Conservation (phyloP, 306 rosid species). For the Argentina anserina region DNA sequence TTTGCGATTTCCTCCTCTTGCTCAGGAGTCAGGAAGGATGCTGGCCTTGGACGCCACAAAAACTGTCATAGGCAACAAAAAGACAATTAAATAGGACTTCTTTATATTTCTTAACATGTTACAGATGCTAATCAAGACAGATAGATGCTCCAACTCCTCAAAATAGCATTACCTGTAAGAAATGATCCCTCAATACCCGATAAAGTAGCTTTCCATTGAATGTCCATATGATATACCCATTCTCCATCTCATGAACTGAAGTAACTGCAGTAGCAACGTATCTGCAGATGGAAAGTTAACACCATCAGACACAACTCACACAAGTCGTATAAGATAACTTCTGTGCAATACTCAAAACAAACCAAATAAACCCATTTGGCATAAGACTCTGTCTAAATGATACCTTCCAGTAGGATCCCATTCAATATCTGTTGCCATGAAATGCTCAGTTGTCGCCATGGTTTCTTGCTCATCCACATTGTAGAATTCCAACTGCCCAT, state of each 20-base stretch:
- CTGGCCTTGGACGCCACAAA: constrained; percentile 91
- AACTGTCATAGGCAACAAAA: constrained; percentile 35
- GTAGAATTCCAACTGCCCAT: constrained; percentile 72
- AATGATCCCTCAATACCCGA: constrained; percentile 74
- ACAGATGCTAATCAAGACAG: background rate
- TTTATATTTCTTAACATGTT: background rate
- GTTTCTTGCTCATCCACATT: constrained; percentile 83
- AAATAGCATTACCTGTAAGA: constrained; percentile 58
- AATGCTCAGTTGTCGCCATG: constrained; percentile 77
- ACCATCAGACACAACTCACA: background rate
- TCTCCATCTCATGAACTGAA: constrained; percentile 95
- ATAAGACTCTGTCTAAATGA: background rate
- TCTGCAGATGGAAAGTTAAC: constrained; percentile 35
- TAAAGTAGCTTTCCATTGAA: constrained; percentile 85
- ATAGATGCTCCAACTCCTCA: background rate
- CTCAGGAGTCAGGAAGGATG: constrained; percentile 63
- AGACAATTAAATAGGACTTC: background rate
- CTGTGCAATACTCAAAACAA: background rate
- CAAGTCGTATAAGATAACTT: background rate
- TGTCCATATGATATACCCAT: constrained; percentile 91
- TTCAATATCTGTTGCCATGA: constrained; percentile 76
- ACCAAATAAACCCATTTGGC: background rate
- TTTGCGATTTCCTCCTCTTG: constrained; percentile 87
- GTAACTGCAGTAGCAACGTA: constrained; percentile 89
- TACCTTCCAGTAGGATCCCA: constrained; percentile 99